Percentiles rank a stretch among this genome's conserved stretches.
These are phyloP conservation scores for Claviceps cyperi DNA, from an alignment of 2,329 filamentous ascomycete species.

Conservation along the genomic window DNA sequence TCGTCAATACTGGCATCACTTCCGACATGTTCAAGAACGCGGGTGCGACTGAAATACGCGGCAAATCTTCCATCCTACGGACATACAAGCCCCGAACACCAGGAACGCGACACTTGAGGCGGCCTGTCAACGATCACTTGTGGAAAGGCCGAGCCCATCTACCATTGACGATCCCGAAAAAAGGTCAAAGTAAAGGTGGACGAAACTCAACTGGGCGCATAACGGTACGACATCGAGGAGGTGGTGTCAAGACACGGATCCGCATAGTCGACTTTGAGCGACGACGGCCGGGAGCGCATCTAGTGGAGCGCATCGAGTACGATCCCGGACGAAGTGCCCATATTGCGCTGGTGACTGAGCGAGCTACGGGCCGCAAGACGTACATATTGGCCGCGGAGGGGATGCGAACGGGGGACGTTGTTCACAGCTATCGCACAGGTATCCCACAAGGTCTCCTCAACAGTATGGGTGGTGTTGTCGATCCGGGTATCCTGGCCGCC, in stretches of 20 bases:
- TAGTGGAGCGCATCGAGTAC: slow-evolving; percentile 90
- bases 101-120: slow-evolving; percentile 77
- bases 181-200: slow-evolving; percentile 83
- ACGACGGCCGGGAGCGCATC: slow-evolving; percentile 62
- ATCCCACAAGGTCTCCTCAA: slow-evolving; percentile 77
- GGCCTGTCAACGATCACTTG: slow-evolving; percentile 89
- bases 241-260: slow-evolving; percentile 83
- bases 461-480: slow-evolving; percentile 83
- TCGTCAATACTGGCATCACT: slow-evolving; percentile 6
- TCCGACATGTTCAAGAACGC: slow-evolving; percentile 10
- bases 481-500: slow-evolving; percentile 89
- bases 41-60: slow-evolving; percentile 10
- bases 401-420: slow-evolving; percentile 76
- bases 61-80: slow-evolving; percentile 40
- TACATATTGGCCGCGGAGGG: slow-evolving; percentile 96
- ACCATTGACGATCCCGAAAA: slow-evolving; percentile 78
- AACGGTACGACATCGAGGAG: slow-evolving; percentile 82
- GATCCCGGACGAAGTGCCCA: slow-evolving; percentile 89
- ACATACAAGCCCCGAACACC: slow-evolving; percentile 91
- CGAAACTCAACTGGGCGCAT: slow-evolving; percentile 77
- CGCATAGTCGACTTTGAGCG: slow-evolving; percentile 82
- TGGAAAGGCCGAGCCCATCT: slow-evolving; percentile 84
- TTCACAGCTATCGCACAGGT: slow-evolving; percentile 83
- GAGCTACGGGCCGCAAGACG: slow-evolving; percentile 59
- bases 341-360: slow-evolving; percentile 70